Evolutionary conservation across 108 stramenopile genomes (phyloP).

Genomic region (Cyclotella distinguenda): DNA sequence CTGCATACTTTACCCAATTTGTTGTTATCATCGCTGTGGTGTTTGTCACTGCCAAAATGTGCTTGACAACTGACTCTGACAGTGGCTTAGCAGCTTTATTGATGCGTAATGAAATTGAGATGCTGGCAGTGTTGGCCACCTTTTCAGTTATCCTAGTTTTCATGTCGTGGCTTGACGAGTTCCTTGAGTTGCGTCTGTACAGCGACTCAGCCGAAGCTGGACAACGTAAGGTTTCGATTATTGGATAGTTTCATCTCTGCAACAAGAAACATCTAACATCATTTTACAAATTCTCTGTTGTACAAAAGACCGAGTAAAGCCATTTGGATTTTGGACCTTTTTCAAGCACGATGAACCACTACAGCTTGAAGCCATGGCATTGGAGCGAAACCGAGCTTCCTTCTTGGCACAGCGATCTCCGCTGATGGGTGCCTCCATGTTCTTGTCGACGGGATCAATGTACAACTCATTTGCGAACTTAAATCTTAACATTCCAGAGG

Average conservation of each 20-base stretch:
- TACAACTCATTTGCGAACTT: conserved; percentile 43
- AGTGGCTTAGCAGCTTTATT: conserved; percentile 53
- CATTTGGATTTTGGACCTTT: conserved; percentile 79
- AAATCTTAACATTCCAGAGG: conserved; percentile 3
- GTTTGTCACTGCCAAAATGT: conserved; percentile 51
- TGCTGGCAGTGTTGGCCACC: conserved; percentile 59
- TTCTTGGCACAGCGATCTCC: conserved; percentile 22
- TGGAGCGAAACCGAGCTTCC: conserved; percentile 33
- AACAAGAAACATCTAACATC: too few species aligned
- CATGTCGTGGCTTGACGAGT: conserved; percentile 76
- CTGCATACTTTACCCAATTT: conserved; percentile 63
- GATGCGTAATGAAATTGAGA: conserved; percentile 69
- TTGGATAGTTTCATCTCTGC: neutral
- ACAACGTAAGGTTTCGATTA: conserved; percentile 23
- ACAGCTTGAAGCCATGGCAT: conserved; percentile 34
- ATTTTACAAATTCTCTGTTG: neutral
- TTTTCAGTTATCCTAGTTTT: conserved; percentile 62
- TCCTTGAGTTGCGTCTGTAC: conserved; percentile 68
- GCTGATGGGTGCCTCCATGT: conserved; percentile 30
- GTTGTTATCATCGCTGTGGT: conserved; percentile 57
- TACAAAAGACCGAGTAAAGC: conserved; percentile 53
- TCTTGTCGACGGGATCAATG: conserved; percentile 34
- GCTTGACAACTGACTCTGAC: conserved; percentile 31
- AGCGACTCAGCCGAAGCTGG: conserved; percentile 41
- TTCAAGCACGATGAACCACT: conserved; percentile 49